Evolutionary conservation across 1,139 yeast species (phyloP).

Genomic region (Taphrina confusa): DNA sequence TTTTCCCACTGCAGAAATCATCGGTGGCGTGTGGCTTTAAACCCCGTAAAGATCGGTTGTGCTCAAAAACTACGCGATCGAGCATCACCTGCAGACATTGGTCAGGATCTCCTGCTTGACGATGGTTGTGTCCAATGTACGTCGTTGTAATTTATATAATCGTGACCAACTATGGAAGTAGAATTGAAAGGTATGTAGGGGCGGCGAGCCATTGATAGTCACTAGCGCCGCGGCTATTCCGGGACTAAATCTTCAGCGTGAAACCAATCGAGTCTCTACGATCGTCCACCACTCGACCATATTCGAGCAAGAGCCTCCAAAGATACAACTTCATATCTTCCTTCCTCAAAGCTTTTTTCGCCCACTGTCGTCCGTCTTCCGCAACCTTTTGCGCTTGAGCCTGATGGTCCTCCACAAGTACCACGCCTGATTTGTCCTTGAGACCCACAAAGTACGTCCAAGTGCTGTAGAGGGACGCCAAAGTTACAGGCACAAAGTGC

Average conservation of each 20-base stretch:
- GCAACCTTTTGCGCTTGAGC: slow-evolving; percentile 39
- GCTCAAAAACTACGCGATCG: no score
- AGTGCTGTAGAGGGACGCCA: slow-evolving; percentile 38
- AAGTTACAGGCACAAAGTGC: slow-evolving; percentile 41
- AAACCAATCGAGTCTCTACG: slow-evolving; percentile 39
- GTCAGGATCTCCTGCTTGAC: no score
- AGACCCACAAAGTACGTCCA: slow-evolving; percentile 24
- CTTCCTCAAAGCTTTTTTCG: slow-evolving; percentile 37
- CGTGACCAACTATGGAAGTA: no score
- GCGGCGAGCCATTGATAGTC: background rate
- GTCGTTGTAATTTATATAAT: no score
- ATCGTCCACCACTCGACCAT: slow-evolving; percentile 41
- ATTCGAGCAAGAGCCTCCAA: slow-evolving; percentile 41
- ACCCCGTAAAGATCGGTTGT: no score
- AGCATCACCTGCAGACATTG: no score
- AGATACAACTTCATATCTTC: slow-evolving; percentile 41
- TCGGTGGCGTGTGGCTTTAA: slow-evolving; percentile 13
- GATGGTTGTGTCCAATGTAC: no score
- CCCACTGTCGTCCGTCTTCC: slow-evolving; percentile 37
- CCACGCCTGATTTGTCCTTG: slow-evolving; percentile 12
- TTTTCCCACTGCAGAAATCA: background rate
- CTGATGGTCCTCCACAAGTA: slow-evolving; percentile 36
- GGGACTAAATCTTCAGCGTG: background rate
- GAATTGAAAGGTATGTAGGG: no score
- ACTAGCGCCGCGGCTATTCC: background rate